Base-by-base conservation (phyloP, 352 stramenopile genomes). In the Pseudoperonospora humuli region DNA sequence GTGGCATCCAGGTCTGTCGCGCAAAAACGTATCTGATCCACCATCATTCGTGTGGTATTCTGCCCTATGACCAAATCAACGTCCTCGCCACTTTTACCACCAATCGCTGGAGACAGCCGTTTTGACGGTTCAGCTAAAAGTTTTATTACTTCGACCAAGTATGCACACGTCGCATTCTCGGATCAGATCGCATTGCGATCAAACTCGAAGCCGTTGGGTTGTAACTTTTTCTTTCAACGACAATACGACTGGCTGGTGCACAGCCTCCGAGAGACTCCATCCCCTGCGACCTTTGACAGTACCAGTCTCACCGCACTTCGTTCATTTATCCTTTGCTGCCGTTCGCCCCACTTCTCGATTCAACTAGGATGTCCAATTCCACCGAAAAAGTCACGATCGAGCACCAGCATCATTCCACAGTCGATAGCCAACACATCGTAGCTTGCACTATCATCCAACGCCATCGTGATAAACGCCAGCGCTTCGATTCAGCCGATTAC, bases 401-500 rank as follows among this genome's bases (percentile, higher is more conserved):
- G 15, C 52, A 56, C 29, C 40, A 51, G 20, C 52, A 55, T 31
- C 37, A 59, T 14, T 38, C 33, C 14, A 33, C 37, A 3, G 45
- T 24, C 8, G 32, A 61, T 33, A 58, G 50, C 10, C 32, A 54
- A 6, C 48, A 53, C 39, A 52, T 57, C 11, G 66, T 71, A n/a
- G 68, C 68, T 18, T 64, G 28, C 19, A 58, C 54, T 14, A 67
- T 84, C 39, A 55, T 86, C 39, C 67, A 76, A 44, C 75, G 75
- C 5, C 71, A 73, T 36, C 35, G 42, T 7, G 52, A 63, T 29
- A 57, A 76, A 29, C 75, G 75, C 28, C 71, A 86, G 56, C 75
- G 75, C 21, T 87, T 87, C 44, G 75, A 87, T 46, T 87, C 75
- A 40, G 75, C 75, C 6, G 75, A 87, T 45, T 82, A 77, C 45